phyloP scores from a whole-genome alignment of 352 stramenopile species.

The Pythium phragmiticola region DNA sequence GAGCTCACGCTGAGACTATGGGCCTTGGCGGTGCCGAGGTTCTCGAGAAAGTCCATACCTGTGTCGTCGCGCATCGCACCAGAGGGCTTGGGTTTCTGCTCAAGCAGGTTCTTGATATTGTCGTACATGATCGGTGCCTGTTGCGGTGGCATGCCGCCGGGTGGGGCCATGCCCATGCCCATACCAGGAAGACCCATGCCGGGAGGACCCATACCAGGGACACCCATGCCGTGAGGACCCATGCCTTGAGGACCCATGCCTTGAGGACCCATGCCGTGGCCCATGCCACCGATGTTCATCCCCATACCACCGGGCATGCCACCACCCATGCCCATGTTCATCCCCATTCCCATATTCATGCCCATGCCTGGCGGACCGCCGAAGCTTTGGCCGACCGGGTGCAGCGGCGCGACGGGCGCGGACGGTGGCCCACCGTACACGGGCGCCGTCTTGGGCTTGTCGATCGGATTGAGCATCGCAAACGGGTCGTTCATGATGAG shows the following conservation, averaged over 20 bases:
- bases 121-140: constrained; percentile 69
- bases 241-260: too few relatives aligned
- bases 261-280: constrained; percentile 7
- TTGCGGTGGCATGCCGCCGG: constrained; percentile 17
- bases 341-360: constrained; percentile 24
- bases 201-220: neutral
- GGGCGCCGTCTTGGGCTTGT: constrained; percentile 57
- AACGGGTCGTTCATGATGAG: constrained; percentile 70
- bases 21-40: constrained; percentile 41
- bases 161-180: constrained; percentile 14
- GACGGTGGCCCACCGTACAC: constrained; percentile 35
- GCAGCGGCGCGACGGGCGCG: constrained; percentile 33
- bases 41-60: constrained; percentile 69
- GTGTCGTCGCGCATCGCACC: constrained; percentile 39
- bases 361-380: constrained; percentile 8
- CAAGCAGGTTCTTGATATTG: constrained; percentile 80
- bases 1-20: constrained; percentile 34
- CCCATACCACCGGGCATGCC: constrained; percentile 3
- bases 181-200: constrained; percentile 12
- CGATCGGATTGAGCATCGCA: constrained; percentile 72
- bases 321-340: constrained; percentile 2
- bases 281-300: constrained; percentile 15
- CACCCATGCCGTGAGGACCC: neutral
- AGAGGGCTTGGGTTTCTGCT: constrained; percentile 58
- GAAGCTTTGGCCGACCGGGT: constrained; percentile 15